Conservation (phyloP, 495 filamentous ascomycete species). For the Letharia columbiana region DNA sequence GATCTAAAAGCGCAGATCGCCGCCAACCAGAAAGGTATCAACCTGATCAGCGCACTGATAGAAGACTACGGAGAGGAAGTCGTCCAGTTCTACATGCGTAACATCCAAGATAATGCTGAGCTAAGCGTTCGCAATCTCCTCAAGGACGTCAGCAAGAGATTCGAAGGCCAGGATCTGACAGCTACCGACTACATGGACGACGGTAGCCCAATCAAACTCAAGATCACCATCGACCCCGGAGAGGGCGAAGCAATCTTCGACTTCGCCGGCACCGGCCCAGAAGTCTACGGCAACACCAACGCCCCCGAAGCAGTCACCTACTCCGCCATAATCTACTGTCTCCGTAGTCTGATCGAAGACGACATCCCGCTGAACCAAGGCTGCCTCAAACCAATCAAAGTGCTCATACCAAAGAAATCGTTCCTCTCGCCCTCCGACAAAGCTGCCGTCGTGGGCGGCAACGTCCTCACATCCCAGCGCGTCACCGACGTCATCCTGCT, state of each 20-base stretch:
- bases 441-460: constrained; percentile 91
- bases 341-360: constrained; percentile 83
- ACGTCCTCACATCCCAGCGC: constrained; percentile 84
- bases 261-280: constrained; percentile 80
- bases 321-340: constrained; percentile 92
- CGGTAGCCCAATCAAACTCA: constrained; percentile 77
- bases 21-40: constrained; percentile 93
- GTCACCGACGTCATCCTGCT: constrained; percentile 74
- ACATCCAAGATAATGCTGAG: constrained; percentile 90
- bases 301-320: constrained; percentile 91
- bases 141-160: constrained; percentile 67
- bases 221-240: constrained; percentile 70
- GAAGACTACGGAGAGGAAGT: constrained; percentile 83
- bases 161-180: constrained; percentile 62
- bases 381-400: constrained; percentile 78
- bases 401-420: constrained; percentile 72
- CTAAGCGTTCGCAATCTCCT: constrained; percentile 74
- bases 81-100: constrained; percentile 92
- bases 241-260: constrained; percentile 86
- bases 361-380: constrained; percentile 97
- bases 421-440: constrained; percentile 80
- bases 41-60: constrained; percentile 75
- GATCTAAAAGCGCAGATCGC: constrained; percentile 95
- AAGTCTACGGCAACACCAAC: constrained; percentile 93
- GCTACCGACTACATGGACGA: constrained; percentile 92